Conservation (phyloP, 106 monocot genomes). For the Ottelia alismoides region DNA sequence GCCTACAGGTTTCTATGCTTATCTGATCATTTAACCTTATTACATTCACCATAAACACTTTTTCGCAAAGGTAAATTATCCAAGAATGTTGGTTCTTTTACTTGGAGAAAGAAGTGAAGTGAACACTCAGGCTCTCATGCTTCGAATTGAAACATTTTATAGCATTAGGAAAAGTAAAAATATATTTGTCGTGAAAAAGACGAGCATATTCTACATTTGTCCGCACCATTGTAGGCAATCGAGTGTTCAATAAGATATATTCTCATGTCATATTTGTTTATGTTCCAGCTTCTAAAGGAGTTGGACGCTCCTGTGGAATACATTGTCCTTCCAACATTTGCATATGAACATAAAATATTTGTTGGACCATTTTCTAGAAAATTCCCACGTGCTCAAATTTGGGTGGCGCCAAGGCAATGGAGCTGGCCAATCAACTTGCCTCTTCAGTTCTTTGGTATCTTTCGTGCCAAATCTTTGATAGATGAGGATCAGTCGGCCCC, state of each 20-base stretch:
- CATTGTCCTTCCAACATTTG: constrained; percentile 90
- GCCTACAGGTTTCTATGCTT: constrained; percentile 62
- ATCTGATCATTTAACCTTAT: neutral
- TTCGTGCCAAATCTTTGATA: constrained; percentile 55
- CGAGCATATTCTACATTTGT: too few species aligned
- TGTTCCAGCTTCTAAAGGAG: constrained; percentile 84
- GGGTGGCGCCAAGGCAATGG: constrained; percentile 98
- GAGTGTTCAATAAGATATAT: too few species aligned
- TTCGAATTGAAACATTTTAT: too few species aligned
- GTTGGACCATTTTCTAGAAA: constrained; percentile 96
- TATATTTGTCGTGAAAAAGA: too few species aligned
- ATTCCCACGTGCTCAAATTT: constrained; percentile 76
- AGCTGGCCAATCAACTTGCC: constrained; percentile 98
- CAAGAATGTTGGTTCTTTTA: too few species aligned
- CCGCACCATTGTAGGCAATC: too few species aligned
- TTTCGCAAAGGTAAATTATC: neutral
- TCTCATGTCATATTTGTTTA: too few species aligned
- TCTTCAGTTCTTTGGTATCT: constrained; percentile 92
- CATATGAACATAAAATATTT: constrained; percentile 95
- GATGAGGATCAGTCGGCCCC: constrained; percentile 84
- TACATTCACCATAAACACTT: neutral
- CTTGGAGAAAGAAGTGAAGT: too few species aligned
- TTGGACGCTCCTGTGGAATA: constrained; percentile 81
- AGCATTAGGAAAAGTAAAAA: too few species aligned
- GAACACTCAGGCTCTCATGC: too few species aligned